Base-by-base conservation (phyloP, 257 asterid genomes). In the Haberlea rhodopensis region DNA sequence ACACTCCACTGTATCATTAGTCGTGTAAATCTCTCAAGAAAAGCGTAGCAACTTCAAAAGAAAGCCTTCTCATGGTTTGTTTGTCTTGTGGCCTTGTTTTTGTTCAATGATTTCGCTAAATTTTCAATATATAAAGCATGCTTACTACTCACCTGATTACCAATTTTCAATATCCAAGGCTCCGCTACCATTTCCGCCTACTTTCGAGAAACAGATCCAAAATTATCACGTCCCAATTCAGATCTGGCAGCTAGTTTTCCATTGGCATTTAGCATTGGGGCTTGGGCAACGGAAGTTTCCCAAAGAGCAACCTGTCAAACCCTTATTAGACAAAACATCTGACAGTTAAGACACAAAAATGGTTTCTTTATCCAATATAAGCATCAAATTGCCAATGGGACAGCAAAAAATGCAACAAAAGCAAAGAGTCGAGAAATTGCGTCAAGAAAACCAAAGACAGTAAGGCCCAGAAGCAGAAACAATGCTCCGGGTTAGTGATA, bases 11-110 rank as follows among this genome's bases (percentile, higher is more conserved):
- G n/a, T n/a, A n/a, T n/a, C n/a, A n/a, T n/a, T n/a, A n/a, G n/a
- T n/a, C n/a, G n/a, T n/a, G n/a, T n/a, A n/a, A n/a, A n/a, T n/a
- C n/a, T n/a, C n/a, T n/a, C n/a, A n/a, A n/a, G n/a, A n/a, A n/a
- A n/a, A n/a, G n/a, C n/a, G n/a, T 94, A 76, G 97, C 97, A 57
- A 90, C 97, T 76, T 94, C 99, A 71, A 94, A 94, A 20, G 97
- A 89, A 16, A 94, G 81, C 63, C 90, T 94, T 1, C 97, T 96
- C 46, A 91, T 76, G 20, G 60, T 48, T 15, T 74, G 76, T 26
- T 76, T 86, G 62, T 77, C 90, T 53, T 69, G 79, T 1, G 72
- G 51, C 70, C 65, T 49, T 62, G 66, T 78, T 86, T 20, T 71
- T 78, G 6, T 32, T 72, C 20, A 83, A 75, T 3, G 78, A 75